phyloP scores from a whole-genome alignment of 345 rosid genomes.

The Populus alba region DNA sequence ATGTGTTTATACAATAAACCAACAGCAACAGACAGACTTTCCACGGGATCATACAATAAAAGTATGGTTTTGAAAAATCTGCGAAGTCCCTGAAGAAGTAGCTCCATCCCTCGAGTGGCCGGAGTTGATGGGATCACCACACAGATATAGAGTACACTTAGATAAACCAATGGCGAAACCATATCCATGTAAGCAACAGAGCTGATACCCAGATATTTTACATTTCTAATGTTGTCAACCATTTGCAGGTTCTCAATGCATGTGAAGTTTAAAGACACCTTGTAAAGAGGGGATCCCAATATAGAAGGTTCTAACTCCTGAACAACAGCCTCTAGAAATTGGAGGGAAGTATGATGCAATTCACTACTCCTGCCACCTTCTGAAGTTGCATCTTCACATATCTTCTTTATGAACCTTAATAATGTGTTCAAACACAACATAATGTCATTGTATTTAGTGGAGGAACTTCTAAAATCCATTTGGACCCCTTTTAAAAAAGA shows the following conservation, averaged over 20 bases:
- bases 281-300: slow-evolving; percentile 48
- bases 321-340: slow-evolving; percentile 31
- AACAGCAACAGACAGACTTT: slow-evolving; percentile 28
- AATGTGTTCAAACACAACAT: slow-evolving; percentile 38
- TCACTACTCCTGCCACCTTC: slow-evolving; percentile 16
- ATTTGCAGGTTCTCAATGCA: slow-evolving; percentile 29
- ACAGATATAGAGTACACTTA: slow-evolving; percentile 35
- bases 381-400: slow-evolving; percentile 24
- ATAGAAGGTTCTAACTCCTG: slow-evolving; percentile 51
- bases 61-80: slow-evolving; percentile 31
- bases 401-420: slow-evolving; percentile 34
- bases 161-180: slow-evolving; percentile 50
- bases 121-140: slow-evolving; percentile 27
- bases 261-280: slow-evolving; percentile 43
- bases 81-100: slow-evolving; percentile 10
- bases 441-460: slow-evolving; percentile 34
- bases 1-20: slow-evolving; percentile 33
- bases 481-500: slow-evolving; percentile 44
- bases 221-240: slow-evolving; percentile 14
- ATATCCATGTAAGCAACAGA: slow-evolving; percentile 36
- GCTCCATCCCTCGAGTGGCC: slow-evolving; percentile 8
- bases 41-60: slow-evolving; percentile 34
- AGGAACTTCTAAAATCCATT: slow-evolving; percentile 34
- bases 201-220: slow-evolving; percentile 15
- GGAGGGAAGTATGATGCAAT: slow-evolving; percentile 16